phyloP scores from a whole-genome alignment of 2,329 filamentous ascomycete species.

The Helminthosporium solani region DNA sequence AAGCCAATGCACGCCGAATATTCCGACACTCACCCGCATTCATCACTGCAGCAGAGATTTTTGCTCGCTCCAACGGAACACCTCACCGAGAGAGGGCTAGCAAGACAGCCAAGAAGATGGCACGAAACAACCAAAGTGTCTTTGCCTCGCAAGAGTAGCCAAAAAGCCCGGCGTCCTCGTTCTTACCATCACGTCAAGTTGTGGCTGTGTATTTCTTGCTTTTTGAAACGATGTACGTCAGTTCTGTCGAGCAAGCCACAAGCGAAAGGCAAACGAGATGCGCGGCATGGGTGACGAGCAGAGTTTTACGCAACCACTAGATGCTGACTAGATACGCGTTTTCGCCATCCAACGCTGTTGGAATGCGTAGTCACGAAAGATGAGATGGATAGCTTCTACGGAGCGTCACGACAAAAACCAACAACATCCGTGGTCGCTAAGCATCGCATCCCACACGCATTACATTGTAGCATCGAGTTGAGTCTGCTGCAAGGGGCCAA shows the following conservation, averaged over 20 bases:
- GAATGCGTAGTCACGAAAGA: no score
- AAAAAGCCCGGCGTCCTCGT: background rate
- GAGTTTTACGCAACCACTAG: background rate
- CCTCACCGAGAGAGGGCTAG: background rate
- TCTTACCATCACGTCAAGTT: background rate
- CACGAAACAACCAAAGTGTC: no score
- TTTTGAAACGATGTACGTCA: background rate
- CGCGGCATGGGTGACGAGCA: background rate
- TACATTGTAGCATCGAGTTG: no score
- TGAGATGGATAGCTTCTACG: no score
- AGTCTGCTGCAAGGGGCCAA: no score
- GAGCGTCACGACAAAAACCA: no score
- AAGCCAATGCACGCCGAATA: conserved; percentile 12
- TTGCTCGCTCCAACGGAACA: conserved; percentile 4
- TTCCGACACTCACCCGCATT: conserved; percentile 10
- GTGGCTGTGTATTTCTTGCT: background rate
- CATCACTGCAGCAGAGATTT: conserved; percentile 12
- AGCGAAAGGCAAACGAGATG: background rate
- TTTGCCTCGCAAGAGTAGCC: background rate
- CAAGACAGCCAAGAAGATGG: background rate
- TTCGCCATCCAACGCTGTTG: no score
- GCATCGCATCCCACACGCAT: no score
- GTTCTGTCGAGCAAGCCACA: background rate
- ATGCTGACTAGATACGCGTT: no score
- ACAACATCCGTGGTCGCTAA: no score